These are phyloP conservation scores for Blumeria hordei DNA, from an alignment of 2,329 filamentous ascomycete species.

Conservation along the genomic window DNA sequence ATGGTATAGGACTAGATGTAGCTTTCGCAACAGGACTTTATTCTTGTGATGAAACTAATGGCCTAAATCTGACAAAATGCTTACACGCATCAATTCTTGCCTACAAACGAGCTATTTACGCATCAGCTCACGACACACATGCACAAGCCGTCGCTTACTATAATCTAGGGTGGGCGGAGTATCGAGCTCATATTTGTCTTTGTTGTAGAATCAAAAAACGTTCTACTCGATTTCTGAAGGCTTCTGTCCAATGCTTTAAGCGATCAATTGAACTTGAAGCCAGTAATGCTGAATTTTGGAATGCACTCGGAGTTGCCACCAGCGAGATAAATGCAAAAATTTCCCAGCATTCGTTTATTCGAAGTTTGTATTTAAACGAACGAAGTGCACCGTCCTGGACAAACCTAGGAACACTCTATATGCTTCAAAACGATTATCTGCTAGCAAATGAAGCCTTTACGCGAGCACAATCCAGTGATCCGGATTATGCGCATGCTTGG, in stretches of 20 bases:
- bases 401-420: slow-evolving; percentile 67
- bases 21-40: slow-evolving; percentile 15
- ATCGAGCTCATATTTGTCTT: slow-evolving; percentile 50
- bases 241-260: slow-evolving; percentile 79
- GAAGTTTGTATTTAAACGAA: slow-evolving; percentile 84
- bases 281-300: slow-evolving; percentile 92
- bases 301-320: slow-evolving; percentile 76
- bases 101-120: slow-evolving; percentile 64
- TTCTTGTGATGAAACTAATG: slow-evolving; percentile 13
- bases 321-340: slow-evolving; percentile 67
- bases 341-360: slow-evolving; percentile 77
- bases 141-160: slow-evolving; percentile 93
- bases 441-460: slow-evolving; percentile 83
- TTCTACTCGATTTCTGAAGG: slow-evolving; percentile 45
- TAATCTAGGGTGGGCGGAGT: slow-evolving; percentile 86
- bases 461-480: slow-evolving; percentile 76
- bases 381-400: slow-evolving; percentile 68
- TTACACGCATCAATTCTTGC: slow-evolving; percentile 56
- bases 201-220: slow-evolving; percentile 27
- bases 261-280: slow-evolving; percentile 85
- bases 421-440: slow-evolving; percentile 60
- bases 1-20: slow-evolving; percentile 29
- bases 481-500: slow-evolving; percentile 85
- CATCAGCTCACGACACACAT: slow-evolving; percentile 49
- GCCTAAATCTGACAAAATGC: slow-evolving; percentile 27